Conservation (phyloP, 2,329 filamentous ascomycete species). For the Escovopsis sp. region DNA sequence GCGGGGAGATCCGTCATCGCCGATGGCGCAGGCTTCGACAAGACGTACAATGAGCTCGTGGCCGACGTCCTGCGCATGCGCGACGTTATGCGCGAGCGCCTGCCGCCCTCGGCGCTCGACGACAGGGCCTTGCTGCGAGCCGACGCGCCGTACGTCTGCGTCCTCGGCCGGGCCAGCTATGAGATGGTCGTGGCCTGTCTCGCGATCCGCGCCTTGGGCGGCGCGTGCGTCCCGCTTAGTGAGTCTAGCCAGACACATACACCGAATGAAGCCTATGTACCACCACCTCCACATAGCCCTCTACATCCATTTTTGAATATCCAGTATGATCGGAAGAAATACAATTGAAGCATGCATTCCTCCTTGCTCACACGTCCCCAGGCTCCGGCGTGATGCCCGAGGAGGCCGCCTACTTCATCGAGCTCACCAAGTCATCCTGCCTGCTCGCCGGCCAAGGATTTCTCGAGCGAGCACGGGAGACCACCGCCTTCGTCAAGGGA, state of each 20-base stretch:
- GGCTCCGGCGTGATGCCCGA: constrained; percentile 6
- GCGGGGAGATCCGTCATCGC: constrained; percentile 5
- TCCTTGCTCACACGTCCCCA: neutral
- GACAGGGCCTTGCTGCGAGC: constrained; percentile 3
- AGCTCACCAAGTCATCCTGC: constrained; percentile 2
- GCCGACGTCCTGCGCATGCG: constrained; percentile 9
- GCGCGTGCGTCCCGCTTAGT: constrained; percentile 9
- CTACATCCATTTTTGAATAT: too few species aligned
- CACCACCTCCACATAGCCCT: too few species aligned
- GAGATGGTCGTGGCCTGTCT: constrained; percentile 12
- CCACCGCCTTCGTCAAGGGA: neutral
- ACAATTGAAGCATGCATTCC: too few species aligned
- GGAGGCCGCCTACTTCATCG: constrained; percentile 7
- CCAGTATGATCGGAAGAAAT: too few species aligned
- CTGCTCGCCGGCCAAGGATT: constrained; percentile 4
- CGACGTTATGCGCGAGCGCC: constrained; percentile 1
- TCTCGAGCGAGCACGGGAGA: constrained; percentile 1
- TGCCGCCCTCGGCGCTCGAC: constrained; percentile 3
- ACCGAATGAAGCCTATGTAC: too few species aligned
- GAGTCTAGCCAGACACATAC: neutral
- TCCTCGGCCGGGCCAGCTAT: constrained; percentile 9
- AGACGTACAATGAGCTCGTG: constrained; percentile 9
- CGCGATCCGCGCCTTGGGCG: constrained; percentile 8
- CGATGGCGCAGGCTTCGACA: constrained; percentile 8
- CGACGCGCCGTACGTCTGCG: constrained; percentile 4